A percentile compares a stretch with the other conserved stretches of the same genome.
These are phyloP conservation scores for Globisporangium alternatum DNA, from an alignment of 352 stramenopile genomes.

Conservation along the genomic window DNA sequence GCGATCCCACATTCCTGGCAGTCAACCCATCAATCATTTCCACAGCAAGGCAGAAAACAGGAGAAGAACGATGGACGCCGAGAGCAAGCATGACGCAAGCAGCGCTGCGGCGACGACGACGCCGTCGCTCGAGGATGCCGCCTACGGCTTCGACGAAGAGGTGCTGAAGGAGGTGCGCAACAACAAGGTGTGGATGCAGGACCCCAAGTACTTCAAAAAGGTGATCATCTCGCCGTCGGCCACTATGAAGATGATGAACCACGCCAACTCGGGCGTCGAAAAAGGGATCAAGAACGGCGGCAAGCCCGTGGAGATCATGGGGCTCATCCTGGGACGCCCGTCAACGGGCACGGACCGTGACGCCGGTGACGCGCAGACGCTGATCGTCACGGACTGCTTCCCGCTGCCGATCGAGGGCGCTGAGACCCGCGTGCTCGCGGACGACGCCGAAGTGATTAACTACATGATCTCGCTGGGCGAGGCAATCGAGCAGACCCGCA, in stretches of 20 bases:
- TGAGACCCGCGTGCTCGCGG: slow-evolving; percentile 94
- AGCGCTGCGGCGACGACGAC: slow-evolving; percentile 12
- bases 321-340: slow-evolving; percentile 94
- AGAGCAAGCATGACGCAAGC: slow-evolving; percentile 13
- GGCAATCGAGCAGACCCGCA: slow-evolving; percentile 91
- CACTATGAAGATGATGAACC: slow-evolving; percentile 97
- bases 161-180: slow-evolving; percentile 82
- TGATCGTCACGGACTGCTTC: slow-evolving; percentile 98
- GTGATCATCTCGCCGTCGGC: slow-evolving; percentile 93
- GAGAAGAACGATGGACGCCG: slow-evolving; percentile 12
- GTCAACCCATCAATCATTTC: slow-evolving; percentile 14
- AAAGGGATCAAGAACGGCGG: slow-evolving; percentile 96
- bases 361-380: slow-evolving; percentile 84
- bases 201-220: slow-evolving; percentile 95
- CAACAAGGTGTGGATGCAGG: slow-evolving; percentile 90
- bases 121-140: slow-evolving; percentile 50
- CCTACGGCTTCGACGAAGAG: slow-evolving; percentile 82
- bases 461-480: slow-evolving; percentile 99
- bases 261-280: slow-evolving; percentile 97
- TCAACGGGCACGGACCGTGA: slow-evolving; percentile 81
- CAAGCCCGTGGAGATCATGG: slow-evolving; percentile 99
- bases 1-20: not conserved
- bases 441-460: slow-evolving; percentile 98
- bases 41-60: not conserved
- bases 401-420: slow-evolving; percentile 96